Base-by-base conservation (phyloP, 257 asterid genomes). In the Solanum habrochaites region DNA sequence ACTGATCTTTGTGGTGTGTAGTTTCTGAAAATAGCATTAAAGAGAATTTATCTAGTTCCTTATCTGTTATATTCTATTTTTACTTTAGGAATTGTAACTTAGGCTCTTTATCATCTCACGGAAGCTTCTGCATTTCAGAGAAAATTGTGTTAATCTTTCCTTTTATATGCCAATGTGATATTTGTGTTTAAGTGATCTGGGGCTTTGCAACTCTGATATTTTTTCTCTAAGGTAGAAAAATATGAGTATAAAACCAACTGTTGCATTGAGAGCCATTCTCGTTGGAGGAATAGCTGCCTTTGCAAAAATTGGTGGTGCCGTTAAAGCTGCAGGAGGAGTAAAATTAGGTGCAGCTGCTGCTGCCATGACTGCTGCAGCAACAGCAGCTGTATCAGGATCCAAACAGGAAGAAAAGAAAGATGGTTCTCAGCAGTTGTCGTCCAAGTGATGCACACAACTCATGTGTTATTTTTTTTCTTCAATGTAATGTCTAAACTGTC, bases 281-380 rank as follows among this genome's bases (percentile, higher is more conserved):
- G 97, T 95, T 0, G 98, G 99, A 86, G 98, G 98, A 86, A 82
- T 97, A 35, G 98, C 99, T 74, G 97, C 94, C 42, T 97, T 94
- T 82, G 96, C 97, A 43, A 97, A 97, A 91, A 83, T 95, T 23
- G 98, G 93, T 31, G 95, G 94, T 32, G 97, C 87, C 4, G 89
- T 97, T 91, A 97, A 97, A 91, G 99, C 98, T 58, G 98, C 97
- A 23, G 96, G 99, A 21, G 98, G 98, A 32, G 95, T 86, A 32
- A 97, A 97, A 93, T 21, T 97, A 15, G 96, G 97, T 20, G 94
- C 95, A 2, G 98, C 98, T 1, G 95, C 99, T 1, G 98, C 99
- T 9, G 98, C 98, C 7, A 82, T 95, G 94, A 94, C 97, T 60
- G 99, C 98, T 39, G 99, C 99, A 7, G 98, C 98, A 58, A 89